Evolutionary conservation across 108 stramenopile genomes (phyloP).

Genomic region (Craspedostauros australis): DNA sequence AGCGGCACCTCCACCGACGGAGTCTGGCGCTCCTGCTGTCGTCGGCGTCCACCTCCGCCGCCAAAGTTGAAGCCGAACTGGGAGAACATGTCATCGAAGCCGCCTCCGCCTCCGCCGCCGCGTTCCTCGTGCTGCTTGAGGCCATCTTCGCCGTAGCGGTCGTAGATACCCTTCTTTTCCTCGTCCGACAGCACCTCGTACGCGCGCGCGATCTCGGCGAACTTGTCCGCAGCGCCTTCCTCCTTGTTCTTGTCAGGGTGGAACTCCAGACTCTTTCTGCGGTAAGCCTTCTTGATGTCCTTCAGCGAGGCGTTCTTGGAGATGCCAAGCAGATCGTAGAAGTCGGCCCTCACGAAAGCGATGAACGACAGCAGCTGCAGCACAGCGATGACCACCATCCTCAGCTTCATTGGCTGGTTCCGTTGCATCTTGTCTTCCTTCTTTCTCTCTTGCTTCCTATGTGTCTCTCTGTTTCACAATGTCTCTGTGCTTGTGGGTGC

Average conservation of each 20-base stretch:
- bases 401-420: no score
- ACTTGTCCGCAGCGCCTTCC: conserved; percentile 86
- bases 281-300: conserved; percentile 94
- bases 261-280: conserved; percentile 85
- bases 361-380: conserved; percentile 14
- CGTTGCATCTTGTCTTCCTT: neutral
- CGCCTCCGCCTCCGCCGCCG: conserved; percentile 64
- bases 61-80: conserved; percentile 71
- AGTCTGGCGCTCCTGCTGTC: conserved; percentile 77
- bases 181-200: conserved; percentile 96
- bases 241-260: conserved; percentile 94
- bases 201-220: conserved; percentile 92
- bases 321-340: conserved; percentile 77
- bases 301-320: conserved; percentile 60
- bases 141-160: conserved; percentile 95
- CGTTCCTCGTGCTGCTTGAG: conserved; percentile 88
- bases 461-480: neutral
- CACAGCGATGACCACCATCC: neutral
- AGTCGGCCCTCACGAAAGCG: conserved; percentile 34
- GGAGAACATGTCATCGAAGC: conserved; percentile 74
- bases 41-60: conserved; percentile 67
- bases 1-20: conserved; percentile 90
- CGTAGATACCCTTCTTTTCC: conserved; percentile 90
- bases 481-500: neutral
- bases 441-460: neutral